These are phyloP conservation scores for Schwanniomyces sp. DNA, from an alignment of 805 yeast genomes.

Conservation along the genomic window DNA sequence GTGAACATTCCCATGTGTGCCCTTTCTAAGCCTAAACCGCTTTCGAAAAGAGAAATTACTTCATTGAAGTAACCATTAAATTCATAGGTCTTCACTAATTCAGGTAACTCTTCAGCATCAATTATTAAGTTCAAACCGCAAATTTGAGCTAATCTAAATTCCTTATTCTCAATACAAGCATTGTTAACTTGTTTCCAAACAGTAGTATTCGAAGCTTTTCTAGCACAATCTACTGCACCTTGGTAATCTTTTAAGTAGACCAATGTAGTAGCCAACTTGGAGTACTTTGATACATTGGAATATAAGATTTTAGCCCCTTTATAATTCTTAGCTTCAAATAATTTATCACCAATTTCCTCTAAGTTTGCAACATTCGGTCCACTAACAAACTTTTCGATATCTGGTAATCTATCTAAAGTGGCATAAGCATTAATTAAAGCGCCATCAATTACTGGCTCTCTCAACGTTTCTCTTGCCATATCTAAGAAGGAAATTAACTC, in stretches of 20 bases:
- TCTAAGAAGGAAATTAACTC: constrained; percentile 82
- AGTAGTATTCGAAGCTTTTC: constrained; percentile 89
- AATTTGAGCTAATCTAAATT: constrained; percentile 95
- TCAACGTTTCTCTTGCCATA: constrained; percentile 88
- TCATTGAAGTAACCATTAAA: constrained; percentile 88
- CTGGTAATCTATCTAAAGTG: constrained; percentile 66
- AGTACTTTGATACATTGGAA: constrained; percentile 86
- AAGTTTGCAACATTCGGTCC: constrained; percentile 92
- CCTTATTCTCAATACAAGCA: constrained; percentile 93
- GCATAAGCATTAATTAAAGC: constrained; percentile 89
- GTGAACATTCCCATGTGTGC: constrained; percentile 99
- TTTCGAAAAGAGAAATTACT: constrained; percentile 88
- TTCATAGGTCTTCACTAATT: constrained; percentile 84
- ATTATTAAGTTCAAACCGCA: constrained; percentile 96
- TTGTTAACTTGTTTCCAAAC: constrained; percentile 98
- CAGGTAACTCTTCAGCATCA: constrained; percentile 96
- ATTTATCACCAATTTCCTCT: constrained; percentile 88
- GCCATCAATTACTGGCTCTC: constrained; percentile 93
- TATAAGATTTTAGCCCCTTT: constrained; percentile 90
- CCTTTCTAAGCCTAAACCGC: constrained; percentile 93
- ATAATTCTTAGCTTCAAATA: constrained; percentile 78
- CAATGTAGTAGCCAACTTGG: constrained; percentile 94
- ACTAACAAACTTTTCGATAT: constrained; percentile 79
- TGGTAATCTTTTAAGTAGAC: constrained; percentile 92
- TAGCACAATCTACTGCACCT: constrained; percentile 97